Evolutionary conservation across 306 rosid species (phyloP), one percentile per base, ranked within the genome.

Genomic region (Quercus glauca): DNA sequence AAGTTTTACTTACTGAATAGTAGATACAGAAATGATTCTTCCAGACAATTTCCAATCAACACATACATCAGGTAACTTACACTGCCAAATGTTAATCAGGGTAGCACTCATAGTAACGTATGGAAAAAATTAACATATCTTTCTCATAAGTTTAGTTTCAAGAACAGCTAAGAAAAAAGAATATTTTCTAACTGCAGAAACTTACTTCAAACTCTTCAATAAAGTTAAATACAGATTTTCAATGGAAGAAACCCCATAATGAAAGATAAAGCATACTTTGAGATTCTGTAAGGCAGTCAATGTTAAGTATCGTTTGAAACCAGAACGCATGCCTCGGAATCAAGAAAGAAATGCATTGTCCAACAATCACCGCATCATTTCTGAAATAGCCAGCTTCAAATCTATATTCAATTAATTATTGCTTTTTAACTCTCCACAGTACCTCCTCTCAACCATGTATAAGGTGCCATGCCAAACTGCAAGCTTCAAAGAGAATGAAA

Each of bases 271-370:
- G 75, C 63, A 56, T 68, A 60, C 49, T 73, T 75, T 72, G 67
- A 85, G 70, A 67, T 55, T 61, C 64, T 28, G 78, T 49, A 51
- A 55, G 55, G 70, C 61, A 57, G 15, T 70, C 2, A 41, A 17
- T 70, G 8, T 21, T 18, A 15, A 60, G 52, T 61, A 64, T 11
- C 55, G 6, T 73, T 71, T 21, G 17, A 71, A 85, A 77, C 78
- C 80, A 35, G 82, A 70, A 55, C 51, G 73, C 76, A 81, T 55
- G 74, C 80, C 82, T 79, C 56, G 74, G 74, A 81, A 80, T 64
- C 80, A 80, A 67, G 70, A 71, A 79, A n/a, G 75, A 33, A 64
- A 26, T 31, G 61, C 69, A 72, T 21, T 57, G 37, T 86, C 71
- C 76, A 69, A 19, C 41, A 73, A 73, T 69, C 43, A 80, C 82